phyloP scores from a whole-genome alignment of 1,284 basidiomycete species.

The Meripilus lineatus region DNA sequence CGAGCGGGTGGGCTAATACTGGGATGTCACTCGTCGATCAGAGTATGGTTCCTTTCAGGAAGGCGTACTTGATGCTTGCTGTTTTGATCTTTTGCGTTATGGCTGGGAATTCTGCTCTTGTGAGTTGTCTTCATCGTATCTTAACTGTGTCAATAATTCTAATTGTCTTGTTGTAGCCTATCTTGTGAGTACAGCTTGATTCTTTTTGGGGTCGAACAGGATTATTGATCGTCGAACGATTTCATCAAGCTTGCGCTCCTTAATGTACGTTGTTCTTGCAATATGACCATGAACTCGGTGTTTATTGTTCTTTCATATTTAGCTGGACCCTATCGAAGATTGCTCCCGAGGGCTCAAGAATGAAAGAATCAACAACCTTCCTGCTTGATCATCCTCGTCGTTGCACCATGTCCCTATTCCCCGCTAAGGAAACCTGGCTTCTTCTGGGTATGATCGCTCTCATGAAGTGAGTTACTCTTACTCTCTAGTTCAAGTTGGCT shows the following conservation, averaged over 20 bases:
- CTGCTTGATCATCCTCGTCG: constrained; percentile 93
- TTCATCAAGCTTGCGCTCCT: constrained; percentile 64
- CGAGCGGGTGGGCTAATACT: constrained; percentile 88
- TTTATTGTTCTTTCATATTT: background rate
- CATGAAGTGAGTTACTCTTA: constrained; percentile 51
- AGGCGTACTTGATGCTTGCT: constrained; percentile 78
- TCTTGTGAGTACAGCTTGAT: constrained; percentile 50
- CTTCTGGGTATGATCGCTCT: constrained; percentile 62
- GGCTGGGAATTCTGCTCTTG: constrained; percentile 90
- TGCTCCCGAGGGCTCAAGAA: constrained; percentile 53
- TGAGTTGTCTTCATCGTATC: constrained; percentile 38
- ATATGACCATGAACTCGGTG: background rate
- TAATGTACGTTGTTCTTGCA: constrained; percentile 52
- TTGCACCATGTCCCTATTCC: constrained; percentile 94
- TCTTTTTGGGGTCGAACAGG: too few species aligned
- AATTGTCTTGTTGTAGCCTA: constrained; percentile 41
- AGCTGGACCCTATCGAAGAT: constrained; percentile 76
- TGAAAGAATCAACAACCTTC: constrained; percentile 84
- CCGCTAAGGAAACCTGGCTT: constrained; percentile 94
- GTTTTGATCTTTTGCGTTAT: constrained; percentile 69
- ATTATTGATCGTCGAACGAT: too few species aligned
- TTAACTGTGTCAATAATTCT: too few species aligned
- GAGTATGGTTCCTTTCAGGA: constrained; percentile 87
- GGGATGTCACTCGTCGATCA: constrained; percentile 87
- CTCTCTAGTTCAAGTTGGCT: background rate